These are phyloP conservation scores for Candida koratica DNA, from an alignment of 805 yeast genomes.

Conservation along the genomic window DNA sequence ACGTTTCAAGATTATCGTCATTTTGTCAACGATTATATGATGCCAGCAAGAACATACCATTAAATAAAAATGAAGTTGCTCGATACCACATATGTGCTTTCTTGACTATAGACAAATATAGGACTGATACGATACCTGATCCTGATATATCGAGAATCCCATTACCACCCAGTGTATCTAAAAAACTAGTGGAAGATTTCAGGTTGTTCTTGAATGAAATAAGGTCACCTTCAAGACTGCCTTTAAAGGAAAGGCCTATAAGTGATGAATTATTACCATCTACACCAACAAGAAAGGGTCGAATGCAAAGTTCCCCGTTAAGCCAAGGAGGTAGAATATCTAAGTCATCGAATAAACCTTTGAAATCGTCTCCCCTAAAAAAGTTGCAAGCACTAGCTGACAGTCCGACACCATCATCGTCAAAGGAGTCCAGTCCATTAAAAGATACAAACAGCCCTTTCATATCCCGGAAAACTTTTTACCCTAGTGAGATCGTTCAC, in stretches of 20 bases:
- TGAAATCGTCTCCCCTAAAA: conserved; percentile 35
- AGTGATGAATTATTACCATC: conserved; percentile 5
- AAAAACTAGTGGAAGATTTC: conserved; percentile 44
- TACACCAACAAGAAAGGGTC: conserved; percentile 13
- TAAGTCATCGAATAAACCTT: conserved; percentile 25
- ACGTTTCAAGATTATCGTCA: conserved; percentile 34
- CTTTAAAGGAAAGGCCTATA: conserved; percentile 26
- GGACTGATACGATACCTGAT: conserved; percentile 27
- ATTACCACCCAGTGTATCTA: conserved; percentile 44
- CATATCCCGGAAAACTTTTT: neutral
- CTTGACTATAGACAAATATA: conserved; percentile 51
- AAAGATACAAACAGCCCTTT: conserved; percentile 5
- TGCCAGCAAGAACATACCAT: conserved; percentile 46
- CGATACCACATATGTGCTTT: conserved; percentile 66
- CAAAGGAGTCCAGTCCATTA: conserved; percentile 6
- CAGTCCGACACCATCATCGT: conserved; percentile 6
- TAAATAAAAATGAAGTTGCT: conserved; percentile 59
- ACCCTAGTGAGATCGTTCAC: neutral
- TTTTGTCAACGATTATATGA: conserved; percentile 42
- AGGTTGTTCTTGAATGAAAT: conserved; percentile 34
- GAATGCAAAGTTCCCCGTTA: conserved; percentile 17
- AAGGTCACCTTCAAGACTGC: conserved; percentile 15
- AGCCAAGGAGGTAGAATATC: conserved; percentile 4
- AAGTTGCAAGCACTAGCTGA: conserved; percentile 26
- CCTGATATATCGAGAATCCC: conserved; percentile 56